A percentile compares a stretch with the other conserved stretches of the same genome.
phyloP scores from a whole-genome alignment of 331 rosid genomes.

The Dryas integrifolia region DNA sequence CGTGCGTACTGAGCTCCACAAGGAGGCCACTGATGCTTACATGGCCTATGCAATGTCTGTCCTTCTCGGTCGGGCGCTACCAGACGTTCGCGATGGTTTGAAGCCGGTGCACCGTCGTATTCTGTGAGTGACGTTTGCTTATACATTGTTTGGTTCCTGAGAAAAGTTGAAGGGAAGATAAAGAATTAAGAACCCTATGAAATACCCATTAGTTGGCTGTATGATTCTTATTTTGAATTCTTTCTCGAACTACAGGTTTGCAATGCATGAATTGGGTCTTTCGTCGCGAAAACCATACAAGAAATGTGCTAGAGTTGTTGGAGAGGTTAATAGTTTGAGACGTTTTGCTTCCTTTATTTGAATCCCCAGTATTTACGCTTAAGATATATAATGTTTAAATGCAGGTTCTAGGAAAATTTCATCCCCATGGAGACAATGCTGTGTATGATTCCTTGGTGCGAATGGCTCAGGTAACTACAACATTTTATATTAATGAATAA shows the following conservation, averaged over 20 bases:
- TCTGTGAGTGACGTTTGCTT: constrained; percentile 51
- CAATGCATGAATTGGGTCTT: constrained; percentile 95
- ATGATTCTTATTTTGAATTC: background rate
- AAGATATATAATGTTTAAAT: constrained; percentile 16
- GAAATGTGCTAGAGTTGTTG: constrained; percentile 99
- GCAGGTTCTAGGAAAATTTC: constrained; percentile 93
- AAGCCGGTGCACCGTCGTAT: constrained; percentile 94
- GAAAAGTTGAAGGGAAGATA: background rate
- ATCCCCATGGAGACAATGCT: constrained; percentile 93
- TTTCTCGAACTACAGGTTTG: constrained; percentile 52
- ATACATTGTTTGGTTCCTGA: background rate
- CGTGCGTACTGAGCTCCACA: constrained; percentile 58
- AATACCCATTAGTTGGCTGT: background rate
- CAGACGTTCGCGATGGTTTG: constrained; percentile 92
- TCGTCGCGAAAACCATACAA: constrained; percentile 80
- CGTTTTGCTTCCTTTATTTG: constrained; percentile 2
- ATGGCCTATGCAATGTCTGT: constrained; percentile 96
- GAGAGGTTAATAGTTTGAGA: constrained; percentile 61
- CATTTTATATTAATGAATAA: background rate
- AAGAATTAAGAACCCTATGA: background rate
- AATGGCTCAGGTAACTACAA: constrained; percentile 83
- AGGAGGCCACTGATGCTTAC: constrained; percentile 84
- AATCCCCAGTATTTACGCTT: background rate
- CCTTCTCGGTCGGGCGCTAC: constrained; percentile 90
- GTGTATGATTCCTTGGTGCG: constrained; percentile 95